phyloP scores from a whole-genome alignment of 306 rosid genomes.

The Clitoria ternatea region DNA sequence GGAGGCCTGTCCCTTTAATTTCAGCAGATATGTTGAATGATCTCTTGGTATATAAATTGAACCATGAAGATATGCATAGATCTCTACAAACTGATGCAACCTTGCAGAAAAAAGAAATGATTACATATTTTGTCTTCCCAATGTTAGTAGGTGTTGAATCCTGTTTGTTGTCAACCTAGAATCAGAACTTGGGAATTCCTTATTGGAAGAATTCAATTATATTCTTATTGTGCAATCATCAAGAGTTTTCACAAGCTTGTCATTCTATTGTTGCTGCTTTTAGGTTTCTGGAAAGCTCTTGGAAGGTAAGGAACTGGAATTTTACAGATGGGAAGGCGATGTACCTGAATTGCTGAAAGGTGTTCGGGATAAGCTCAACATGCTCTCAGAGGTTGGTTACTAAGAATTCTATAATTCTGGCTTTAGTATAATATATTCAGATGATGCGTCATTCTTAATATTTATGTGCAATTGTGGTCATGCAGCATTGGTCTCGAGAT shows the following conservation, averaged over 20 bases:
- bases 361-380: slow-evolving; percentile 78
- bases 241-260: neutral
- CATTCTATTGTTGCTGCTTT: slow-evolving; percentile 18
- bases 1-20: neutral
- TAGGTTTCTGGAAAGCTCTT: slow-evolving; percentile 71
- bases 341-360: slow-evolving; percentile 52
- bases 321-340: slow-evolving; percentile 70
- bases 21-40: neutral
- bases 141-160: neutral
- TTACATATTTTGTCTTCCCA: neutral
- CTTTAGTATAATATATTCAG: slow-evolving; percentile 8
- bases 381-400: slow-evolving; percentile 66
- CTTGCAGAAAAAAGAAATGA: neutral
- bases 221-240: neutral
- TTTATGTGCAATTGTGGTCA: slow-evolving; percentile 6
- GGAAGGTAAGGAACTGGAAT: slow-evolving; percentile 71
- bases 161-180: slow-evolving; percentile 1
- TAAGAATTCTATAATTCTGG: slow-evolving; percentile 7
- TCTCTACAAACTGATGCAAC: neutral
- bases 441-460: neutral
- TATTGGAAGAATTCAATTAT: neutral
- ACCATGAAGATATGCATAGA: neutral
- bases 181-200: neutral
- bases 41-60: neutral
- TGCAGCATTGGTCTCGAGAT: slow-evolving; percentile 83